Percentiles rank a stretch among this genome's conserved stretches.
Conservation (phyloP, 768 basidiomycete genomes). For the Serendipita sp. region DNA sequence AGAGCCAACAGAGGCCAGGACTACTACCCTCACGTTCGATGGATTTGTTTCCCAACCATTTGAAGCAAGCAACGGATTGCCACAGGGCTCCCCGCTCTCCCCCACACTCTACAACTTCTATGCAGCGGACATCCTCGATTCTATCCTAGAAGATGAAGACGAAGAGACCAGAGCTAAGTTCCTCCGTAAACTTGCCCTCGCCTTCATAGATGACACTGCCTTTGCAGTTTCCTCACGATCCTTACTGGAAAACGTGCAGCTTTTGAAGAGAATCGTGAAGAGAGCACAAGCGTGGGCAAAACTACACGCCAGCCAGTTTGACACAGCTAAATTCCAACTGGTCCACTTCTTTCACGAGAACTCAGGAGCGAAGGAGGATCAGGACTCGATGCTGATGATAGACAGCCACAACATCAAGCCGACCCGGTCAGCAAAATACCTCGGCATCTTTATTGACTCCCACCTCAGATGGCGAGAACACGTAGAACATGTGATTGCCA, state of each 20-base stretch:
- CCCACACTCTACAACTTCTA: constrained; percentile 13
- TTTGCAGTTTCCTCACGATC: not conserved
- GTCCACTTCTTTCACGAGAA: not conserved
- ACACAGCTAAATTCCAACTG: not conserved
- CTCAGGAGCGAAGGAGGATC: no score
- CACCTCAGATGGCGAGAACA: constrained; percentile 6
- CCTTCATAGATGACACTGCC: not conserved
- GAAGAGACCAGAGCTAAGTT: not conserved
- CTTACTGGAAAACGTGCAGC: not conserved
- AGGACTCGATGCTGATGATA: no score
- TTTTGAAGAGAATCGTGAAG: not conserved
- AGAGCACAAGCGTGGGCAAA: not conserved
- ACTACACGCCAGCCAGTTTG: not conserved
- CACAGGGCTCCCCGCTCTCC: constrained; percentile 10
- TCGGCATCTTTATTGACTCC: constrained; percentile 7
- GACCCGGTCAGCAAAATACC: not conserved
- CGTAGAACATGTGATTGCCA: not conserved
- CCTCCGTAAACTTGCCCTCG: not conserved
- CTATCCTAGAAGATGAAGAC: not conserved
- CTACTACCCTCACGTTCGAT: constrained; percentile 4
- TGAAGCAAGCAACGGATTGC: constrained; percentile 3
- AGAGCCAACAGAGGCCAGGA: not conserved
- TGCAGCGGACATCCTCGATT: not conserved
- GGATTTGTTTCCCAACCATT: not conserved
- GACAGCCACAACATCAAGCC: not conserved